Percentiles rank a stretch among this genome's conserved stretches.
phyloP scores from a whole-genome alignment of 2,329 filamentous ascomycete species.

The Sarocladiaceae sp. region DNA sequence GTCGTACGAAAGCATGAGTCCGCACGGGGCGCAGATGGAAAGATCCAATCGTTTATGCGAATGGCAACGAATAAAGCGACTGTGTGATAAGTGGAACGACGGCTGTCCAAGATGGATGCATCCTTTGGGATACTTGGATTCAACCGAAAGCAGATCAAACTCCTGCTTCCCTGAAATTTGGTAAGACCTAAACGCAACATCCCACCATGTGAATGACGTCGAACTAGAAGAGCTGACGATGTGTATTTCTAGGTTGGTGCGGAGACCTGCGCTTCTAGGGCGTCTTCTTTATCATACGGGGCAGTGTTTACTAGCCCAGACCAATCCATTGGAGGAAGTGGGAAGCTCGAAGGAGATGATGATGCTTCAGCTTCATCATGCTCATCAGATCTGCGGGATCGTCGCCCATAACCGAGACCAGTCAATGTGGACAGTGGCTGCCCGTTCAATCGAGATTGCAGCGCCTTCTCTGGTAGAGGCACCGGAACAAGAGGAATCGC shows the following conservation, averaged over 20 bases:
- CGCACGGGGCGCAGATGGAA: conserved; percentile 57
- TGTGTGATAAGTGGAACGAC: conserved; percentile 78
- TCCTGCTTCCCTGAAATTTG: conserved; percentile 84
- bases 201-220: not conserved
- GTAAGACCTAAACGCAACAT: conserved; percentile 36
- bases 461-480: conserved; percentile 63
- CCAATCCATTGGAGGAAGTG: conserved; percentile 62
- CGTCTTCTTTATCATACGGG: conserved; percentile 86
- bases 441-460: conserved; percentile 72
- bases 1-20: conserved; percentile 50
- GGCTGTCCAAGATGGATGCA: conserved; percentile 80
- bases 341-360: conserved; percentile 61
- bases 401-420: conserved; percentile 77
- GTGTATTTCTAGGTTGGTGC: conserved; percentile 62
- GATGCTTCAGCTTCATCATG: conserved; percentile 64
- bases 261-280: conserved; percentile 73
- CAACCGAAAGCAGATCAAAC: conserved; percentile 58
- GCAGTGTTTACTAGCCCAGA: conserved; percentile 72
- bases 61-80: conserved; percentile 73
- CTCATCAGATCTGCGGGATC: conserved; percentile 83
- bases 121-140: conserved; percentile 70
- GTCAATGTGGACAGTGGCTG: conserved; percentile 70
- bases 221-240: not conserved
- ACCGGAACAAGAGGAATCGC: conserved; percentile 73
- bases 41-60: conserved; percentile 61